Evolutionary conservation across 352 stramenopile genomes (phyloP), one percentile per base, ranked within the genome.

Genomic region (Phytophthora fragariaefolia): DNA sequence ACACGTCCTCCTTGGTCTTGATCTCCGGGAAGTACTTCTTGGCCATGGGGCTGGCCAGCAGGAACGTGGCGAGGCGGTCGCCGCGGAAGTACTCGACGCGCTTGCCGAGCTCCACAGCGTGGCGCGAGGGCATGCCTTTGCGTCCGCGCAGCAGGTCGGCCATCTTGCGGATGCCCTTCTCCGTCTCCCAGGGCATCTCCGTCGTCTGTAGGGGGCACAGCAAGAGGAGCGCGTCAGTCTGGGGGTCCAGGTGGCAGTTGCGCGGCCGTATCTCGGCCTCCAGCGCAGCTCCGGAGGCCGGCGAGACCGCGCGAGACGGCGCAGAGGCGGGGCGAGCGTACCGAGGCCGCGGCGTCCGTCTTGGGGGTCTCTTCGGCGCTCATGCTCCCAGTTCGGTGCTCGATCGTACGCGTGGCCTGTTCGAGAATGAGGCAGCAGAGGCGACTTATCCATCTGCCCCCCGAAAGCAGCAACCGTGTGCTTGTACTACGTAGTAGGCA

Each of bases 1-100:
- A 59, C 42, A 83, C 85, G 15, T 96, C 80, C 26, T 96, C 89
- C 60, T 96, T 94, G 5, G 66, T 90, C 51, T 76, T 85, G 13
- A 95, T 74, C n/a, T 87, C 75, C 9, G 87, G 83, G 58, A 95
- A 96, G 69, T 95, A 88, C 65, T 92, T 93, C 67, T 92, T 95
- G 6, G 82, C 82, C 43, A 81, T 79, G 9, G 80, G 61, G 49
- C 89, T 96, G 17, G 80, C 76, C 30, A 97, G 61, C 63, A 97
- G 59, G 71, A 96, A 97, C 7, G 68, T 70, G 56, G 63, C 88
- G 26, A 97, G 75, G 61, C 96, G 96, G 68, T 97, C 90, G 30
- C 90, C 91, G 43, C 90, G 90, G 62, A 97, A 97, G 74, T 96
- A 97, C 71, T 97, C 91, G 22, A 97, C 91, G 51, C 91, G 90